Base-by-base conservation (phyloP, 352 stramenopile genomes). In the Phytophthora macrochlamydospora region DNA sequence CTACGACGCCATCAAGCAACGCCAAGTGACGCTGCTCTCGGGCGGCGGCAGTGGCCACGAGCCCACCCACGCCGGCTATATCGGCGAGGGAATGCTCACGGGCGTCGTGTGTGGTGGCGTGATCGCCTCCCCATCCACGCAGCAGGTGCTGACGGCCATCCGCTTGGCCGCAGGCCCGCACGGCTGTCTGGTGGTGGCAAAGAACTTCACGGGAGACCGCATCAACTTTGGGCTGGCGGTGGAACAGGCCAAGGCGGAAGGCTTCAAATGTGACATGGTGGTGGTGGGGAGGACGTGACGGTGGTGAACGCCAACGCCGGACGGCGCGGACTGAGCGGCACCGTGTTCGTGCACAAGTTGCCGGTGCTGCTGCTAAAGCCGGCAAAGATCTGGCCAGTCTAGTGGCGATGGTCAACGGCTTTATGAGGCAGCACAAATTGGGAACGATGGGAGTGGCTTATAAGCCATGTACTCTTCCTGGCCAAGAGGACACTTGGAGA, bases 201-300 rank as follows among this genome's bases (percentile, higher is more conserved):
- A 99, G 85, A 99, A 99, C 83, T 99, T 99, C 87, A 99, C 97
- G 2, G 97, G 98, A 29, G 98, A 99, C 79, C 87, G 96, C 43
- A 83, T 99, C 42, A 99, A 99, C 81, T 99, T 99, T 76, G 97
- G 97, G 0, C 91, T 99, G 67, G 98, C 98, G 5, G 92, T 97
- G 32, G 97, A 99, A 81, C 89, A 95, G 48, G 97, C 97, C 50
- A 98, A 98, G 75, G 76, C 90, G 8, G 89, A 98, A 61, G 94
- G 94, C 3, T 80, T 96, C 59, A 69, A 90, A 35, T 94, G 91
- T 48, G 83, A 94, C 68, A 99, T 99, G 92, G 93, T 99, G 8
- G 83, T 99, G 32, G 93, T 99, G 4, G 95, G 12, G 97, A 99
- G 73, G 98, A 99, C 51, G 82, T 91, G 40, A 81, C 84, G 0